These are phyloP conservation scores for Apiospora phragmitis DNA, from an alignment of 2,329 filamentous ascomycete genomes.

Conservation along the genomic window DNA sequence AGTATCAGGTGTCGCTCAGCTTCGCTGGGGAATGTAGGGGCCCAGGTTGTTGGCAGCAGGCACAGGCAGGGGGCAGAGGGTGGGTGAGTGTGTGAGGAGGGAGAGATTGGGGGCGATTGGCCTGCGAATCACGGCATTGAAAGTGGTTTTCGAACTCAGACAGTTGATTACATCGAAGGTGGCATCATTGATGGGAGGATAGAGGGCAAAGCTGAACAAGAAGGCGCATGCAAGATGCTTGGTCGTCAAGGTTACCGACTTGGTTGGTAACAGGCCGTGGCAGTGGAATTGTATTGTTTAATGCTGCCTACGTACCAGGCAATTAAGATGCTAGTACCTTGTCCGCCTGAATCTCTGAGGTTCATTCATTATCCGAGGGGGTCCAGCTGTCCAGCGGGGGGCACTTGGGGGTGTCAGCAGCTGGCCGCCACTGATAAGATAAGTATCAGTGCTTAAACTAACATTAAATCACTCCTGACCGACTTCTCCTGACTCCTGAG, in stretches of 20 bases:
- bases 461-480: neutral
- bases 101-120: constrained; percentile 4
- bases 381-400: neutral
- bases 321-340: constrained; percentile 4
- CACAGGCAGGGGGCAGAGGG: neutral
- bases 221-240: constrained; percentile 4
- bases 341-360: neutral
- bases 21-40: constrained; percentile 1
- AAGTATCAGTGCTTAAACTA: neutral
- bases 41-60: neutral
- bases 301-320: neutral
- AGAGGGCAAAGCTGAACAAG: neutral
- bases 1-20: neutral
- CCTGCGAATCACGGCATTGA: constrained; percentile 8
- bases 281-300: neutral
- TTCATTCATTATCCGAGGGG: neutral
- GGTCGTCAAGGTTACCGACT: constrained; percentile 5
- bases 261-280: constrained; percentile 1
- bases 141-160: neutral
- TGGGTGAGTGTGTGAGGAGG: neutral
- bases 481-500: constrained; percentile 6
- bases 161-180: neutral
- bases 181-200: neutral
- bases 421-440: constrained; percentile 5
- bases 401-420: neutral